Conservation (phyloP, 2,329 filamentous ascomycete genomes). For the Aspergillus piperis region DNA sequence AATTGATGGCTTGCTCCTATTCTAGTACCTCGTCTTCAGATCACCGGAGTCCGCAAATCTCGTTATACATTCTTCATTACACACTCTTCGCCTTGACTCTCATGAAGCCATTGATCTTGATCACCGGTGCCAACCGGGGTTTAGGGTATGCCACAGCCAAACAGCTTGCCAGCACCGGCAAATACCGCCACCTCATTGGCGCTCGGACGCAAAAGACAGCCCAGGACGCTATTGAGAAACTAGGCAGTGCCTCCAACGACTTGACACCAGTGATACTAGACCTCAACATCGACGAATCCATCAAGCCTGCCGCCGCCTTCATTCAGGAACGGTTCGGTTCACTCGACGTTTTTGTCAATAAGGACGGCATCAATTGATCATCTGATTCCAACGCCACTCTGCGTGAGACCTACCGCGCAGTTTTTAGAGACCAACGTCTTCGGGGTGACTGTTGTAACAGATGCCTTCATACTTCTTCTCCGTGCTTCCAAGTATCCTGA, state of each 20-base stretch:
- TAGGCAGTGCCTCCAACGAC: neutral
- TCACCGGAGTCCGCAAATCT: no score
- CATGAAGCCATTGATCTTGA: no score
- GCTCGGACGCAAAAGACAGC: neutral
- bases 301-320: neutral
- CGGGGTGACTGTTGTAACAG: neutral
- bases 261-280: neutral
- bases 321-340: neutral
- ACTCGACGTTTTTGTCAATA: neutral
- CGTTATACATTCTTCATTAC: no score
- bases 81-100: no score
- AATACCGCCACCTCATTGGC: neutral
- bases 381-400: conserved; percentile 3
- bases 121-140: conserved; percentile 6
- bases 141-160: conserved; percentile 1
- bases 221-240: neutral
- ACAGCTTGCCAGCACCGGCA: neutral
- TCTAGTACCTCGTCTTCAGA: no score
- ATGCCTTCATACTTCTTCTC: conserved; percentile 8
- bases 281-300: neutral
- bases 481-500: conserved; percentile 6
- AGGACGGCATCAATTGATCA: neutral
- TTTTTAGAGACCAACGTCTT: conserved; percentile 12
- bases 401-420: conserved; percentile 3
- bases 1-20: no score